Evolutionary conservation across 768 basidiomycete genomes (phyloP).

Genomic region (Podaxis rugospora): DNA sequence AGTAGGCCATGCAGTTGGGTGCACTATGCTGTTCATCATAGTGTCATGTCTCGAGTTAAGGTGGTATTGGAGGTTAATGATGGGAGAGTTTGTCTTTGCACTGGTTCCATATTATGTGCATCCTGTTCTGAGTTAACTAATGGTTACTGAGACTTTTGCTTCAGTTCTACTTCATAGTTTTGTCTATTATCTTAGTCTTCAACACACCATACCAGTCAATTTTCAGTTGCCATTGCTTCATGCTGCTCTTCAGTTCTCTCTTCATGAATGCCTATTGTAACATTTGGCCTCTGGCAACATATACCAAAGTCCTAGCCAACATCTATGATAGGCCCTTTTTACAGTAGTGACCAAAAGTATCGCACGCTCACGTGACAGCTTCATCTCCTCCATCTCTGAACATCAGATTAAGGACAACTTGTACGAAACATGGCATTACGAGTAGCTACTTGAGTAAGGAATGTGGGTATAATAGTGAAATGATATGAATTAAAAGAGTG

Average conservation of each 20-base stretch:
- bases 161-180: neutral
- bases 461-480: no score
- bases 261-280: constrained; percentile 47
- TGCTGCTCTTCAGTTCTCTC: constrained; percentile 33
- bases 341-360: no score
- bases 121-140: neutral
- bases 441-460: no score
- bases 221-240: constrained; percentile 3
- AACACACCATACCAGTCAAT: neutral
- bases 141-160: neutral
- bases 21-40: constrained; percentile 34
- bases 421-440: no score
- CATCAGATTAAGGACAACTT: no score
- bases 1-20: constrained; percentile 40
- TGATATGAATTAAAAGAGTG: no score
- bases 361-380: no score
- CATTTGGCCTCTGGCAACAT: constrained; percentile 53
- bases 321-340: constrained; percentile 26
- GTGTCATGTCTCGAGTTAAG: neutral
- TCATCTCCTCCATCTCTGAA: no score
- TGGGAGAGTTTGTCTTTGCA: neutral
- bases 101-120: constrained; percentile 1
- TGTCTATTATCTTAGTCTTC: neutral
- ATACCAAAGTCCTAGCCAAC: constrained; percentile 35
- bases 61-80: neutral